These are phyloP conservation scores for Termitomyces sp. DNA, from an alignment of 768 basidiomycete genomes.

Conservation along the genomic window DNA sequence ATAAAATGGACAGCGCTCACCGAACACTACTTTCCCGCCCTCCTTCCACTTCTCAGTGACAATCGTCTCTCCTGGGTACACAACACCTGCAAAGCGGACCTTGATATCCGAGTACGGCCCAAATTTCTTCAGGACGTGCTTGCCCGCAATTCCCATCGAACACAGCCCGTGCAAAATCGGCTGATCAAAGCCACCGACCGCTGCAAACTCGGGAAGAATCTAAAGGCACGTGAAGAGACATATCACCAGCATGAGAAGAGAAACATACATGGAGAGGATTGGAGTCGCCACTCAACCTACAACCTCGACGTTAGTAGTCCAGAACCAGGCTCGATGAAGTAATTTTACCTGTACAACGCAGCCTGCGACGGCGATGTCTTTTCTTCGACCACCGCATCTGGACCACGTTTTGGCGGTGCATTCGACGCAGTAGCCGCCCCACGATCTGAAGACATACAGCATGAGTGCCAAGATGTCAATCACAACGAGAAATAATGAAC, in stretches of 20 bases:
- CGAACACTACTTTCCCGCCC: constrained; percentile 82
- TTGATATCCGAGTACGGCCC: constrained; percentile 92
- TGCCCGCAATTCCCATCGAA: constrained; percentile 88
- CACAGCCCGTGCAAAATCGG: constrained; percentile 90
- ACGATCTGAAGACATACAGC: constrained; percentile 52
- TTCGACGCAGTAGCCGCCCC: constrained; percentile 85
- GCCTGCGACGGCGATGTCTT: constrained; percentile 80
- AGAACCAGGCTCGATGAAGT: neutral
- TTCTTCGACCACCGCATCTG: constrained; percentile 87
- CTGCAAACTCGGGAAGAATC: constrained; percentile 92
- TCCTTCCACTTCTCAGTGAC: constrained; percentile 99
- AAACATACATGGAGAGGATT: constrained; percentile 83
- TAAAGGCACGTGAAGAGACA: constrained; percentile 18
- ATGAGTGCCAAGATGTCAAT: neutral
- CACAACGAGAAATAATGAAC: neutral
- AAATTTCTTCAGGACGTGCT: constrained; percentile 85
- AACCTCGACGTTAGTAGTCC: neutral
- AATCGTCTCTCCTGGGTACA: constrained; percentile 94
- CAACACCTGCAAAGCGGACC: constrained; percentile 88
- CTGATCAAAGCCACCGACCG: constrained; percentile 90
- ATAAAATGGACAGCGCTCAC: constrained; percentile 42
- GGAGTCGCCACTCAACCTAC: constrained; percentile 81
- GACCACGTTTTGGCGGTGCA: constrained; percentile 70
- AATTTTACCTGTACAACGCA: constrained; percentile 80
- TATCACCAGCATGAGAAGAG: neutral